Conservation (phyloP, 2,329 filamentous ascomycete genomes). For the Aureobasidium vineae region DNA sequence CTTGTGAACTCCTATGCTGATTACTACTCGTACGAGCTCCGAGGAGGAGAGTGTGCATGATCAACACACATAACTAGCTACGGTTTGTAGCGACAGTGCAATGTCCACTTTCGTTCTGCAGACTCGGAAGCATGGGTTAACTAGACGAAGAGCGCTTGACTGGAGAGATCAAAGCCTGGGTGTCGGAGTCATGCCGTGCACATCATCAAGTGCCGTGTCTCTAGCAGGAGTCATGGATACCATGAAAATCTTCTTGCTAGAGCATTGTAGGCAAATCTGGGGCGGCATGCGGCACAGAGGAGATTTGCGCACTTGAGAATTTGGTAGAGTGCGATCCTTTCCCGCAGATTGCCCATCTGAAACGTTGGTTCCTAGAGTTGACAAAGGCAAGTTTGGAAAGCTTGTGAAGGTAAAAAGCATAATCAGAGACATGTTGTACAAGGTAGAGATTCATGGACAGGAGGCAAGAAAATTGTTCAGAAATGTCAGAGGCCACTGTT, state of each 20-base stretch:
- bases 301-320: not conserved
- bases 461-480: not conserved
- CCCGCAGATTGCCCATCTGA: not conserved
- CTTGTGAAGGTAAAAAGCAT: slow-evolving; percentile 12
- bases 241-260: too few relatives aligned
- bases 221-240: not conserved
- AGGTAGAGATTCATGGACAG: not conserved
- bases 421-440: not conserved
- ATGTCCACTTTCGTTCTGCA: not conserved
- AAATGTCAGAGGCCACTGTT: slow-evolving; percentile 15
- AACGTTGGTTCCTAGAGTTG: not conserved
- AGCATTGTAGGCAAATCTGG: not conserved
- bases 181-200: not conserved
- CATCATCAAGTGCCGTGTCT: not conserved
- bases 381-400: not conserved
- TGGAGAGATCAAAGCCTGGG: not conserved
- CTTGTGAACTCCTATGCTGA: not conserved
- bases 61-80: too few relatives aligned
- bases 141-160: too few relatives aligned
- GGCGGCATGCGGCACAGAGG: too few relatives aligned
- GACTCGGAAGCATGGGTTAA: not conserved
- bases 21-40: too few relatives aligned
- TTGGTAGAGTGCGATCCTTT: not conserved
- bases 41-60: too few relatives aligned
- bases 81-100: not conserved